Evolutionary conservation across 2,329 filamentous ascomycete genomes (phyloP), one percentile per base, ranked within the genome.

Genomic region (Clonostachys rosea): DNA sequence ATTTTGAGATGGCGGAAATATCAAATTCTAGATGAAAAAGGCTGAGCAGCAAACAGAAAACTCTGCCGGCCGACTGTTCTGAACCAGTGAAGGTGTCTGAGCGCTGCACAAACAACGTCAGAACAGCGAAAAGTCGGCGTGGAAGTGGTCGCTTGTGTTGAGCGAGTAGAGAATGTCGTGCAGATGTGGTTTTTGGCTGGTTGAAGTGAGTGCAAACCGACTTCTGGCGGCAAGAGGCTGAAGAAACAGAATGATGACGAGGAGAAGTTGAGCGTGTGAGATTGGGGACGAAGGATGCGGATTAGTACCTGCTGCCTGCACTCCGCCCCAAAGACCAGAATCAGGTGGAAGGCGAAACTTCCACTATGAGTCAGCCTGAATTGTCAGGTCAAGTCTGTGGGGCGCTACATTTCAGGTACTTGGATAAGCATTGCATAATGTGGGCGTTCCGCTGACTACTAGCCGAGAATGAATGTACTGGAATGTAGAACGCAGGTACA

Each of bases 1-100:
- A 45, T 16, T 41, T 14, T 24, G 13, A 14, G 39, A 13, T 24
- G 41, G 35, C 42, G 24, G 48, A 34, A 11, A 40, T 17, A 12
- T 2, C 41, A 6, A 10, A 8, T 30, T 30, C 24, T 30, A 30
- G 24, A 30, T 30, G 24, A 3, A 30, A 18, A 10, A 30, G 9
- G 24, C 24, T 30, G 24, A 30, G 24, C 24, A 46, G 18, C 7
- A 41, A 30, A 13, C 16, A 40, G 17, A 33, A 40, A 51, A 53
- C 54, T 58, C 55, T 62, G 60, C 60, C 59, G 49, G 57, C 61
- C 63, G 61, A 64, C 65, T 58, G 64, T 65, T 69, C 65, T 63
- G 60, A 73, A 81, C 80, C 79, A 84, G 73, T 80, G 58, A 84
- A 84, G 80, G 81, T 71, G 74, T 84, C 80, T 73, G 73, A 65